These are phyloP conservation scores for Isabelozyma gotoi DNA, from an alignment of 805 yeast species.

Conservation along the genomic window DNA sequence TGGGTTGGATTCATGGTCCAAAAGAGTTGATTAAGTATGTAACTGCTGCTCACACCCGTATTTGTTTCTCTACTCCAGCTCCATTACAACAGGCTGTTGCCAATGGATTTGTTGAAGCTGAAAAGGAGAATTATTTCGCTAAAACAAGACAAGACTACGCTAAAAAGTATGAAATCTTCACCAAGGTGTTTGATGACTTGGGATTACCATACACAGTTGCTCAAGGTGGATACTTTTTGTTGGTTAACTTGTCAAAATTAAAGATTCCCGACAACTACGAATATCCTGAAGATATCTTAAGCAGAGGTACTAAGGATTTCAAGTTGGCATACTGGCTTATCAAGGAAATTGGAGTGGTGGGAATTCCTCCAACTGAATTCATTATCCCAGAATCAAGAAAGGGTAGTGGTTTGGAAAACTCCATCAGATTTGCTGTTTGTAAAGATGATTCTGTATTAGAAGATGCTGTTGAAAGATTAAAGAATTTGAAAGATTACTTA, in stretches of 20 bases:
- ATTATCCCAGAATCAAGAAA: conserved; percentile 59
- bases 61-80: conserved; percentile 86
- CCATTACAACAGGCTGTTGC: conserved; percentile 94
- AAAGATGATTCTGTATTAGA: conserved; percentile 80
- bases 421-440: conserved; percentile 93
- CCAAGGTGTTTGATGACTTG: conserved; percentile 78
- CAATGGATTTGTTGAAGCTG: conserved; percentile 64
- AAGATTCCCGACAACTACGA: conserved; percentile 71
- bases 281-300: conserved; percentile 67
- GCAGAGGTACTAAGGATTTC: conserved; percentile 77
- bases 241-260: conserved; percentile 84
- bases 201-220: conserved; percentile 87
- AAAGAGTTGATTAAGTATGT: conserved; percentile 79
- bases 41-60: conserved; percentile 88
- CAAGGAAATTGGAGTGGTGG: conserved; percentile 88
- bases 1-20: conserved; percentile 93
- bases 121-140: conserved; percentile 63
- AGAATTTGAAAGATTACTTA: conserved; percentile 63
- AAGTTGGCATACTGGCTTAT: conserved; percentile 90
- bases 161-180: conserved; percentile 71
- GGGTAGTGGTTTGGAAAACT: conserved; percentile 75
- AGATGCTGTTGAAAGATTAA: conserved; percentile 77
- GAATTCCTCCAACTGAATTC: conserved; percentile 98
- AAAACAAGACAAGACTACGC: conserved; percentile 66
- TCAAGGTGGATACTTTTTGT: conserved; percentile 89